phyloP scores from a whole-genome alignment of 1,139 yeast genomes.

The Hanseniaspora gamundiae region DNA sequence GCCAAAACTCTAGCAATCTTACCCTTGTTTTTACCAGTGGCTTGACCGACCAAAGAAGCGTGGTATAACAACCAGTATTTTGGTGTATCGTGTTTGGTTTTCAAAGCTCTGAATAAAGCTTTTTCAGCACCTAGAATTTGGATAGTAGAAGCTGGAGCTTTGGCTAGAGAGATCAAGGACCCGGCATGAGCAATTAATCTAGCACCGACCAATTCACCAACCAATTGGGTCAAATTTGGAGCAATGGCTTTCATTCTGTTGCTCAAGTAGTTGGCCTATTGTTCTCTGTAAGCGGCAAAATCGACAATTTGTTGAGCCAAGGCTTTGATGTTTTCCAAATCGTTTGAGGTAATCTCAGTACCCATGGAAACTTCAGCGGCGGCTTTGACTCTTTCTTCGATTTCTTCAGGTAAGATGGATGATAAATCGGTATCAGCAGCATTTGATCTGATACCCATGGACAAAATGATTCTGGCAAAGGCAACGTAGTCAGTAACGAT shows the following conservation, averaged over 20 bases:
- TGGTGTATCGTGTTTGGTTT: conserved; percentile 97
- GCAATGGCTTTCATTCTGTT: conserved; percentile 98
- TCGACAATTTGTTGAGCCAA: conserved; percentile 93
- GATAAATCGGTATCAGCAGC: conserved; percentile 86
- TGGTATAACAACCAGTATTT: conserved; percentile 96
- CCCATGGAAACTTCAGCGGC: conserved; percentile 99
- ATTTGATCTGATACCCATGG: conserved; percentile 90
- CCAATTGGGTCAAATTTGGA: conserved; percentile 88
- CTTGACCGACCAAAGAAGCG: conserved; percentile 95
- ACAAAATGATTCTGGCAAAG: conserved; percentile 79
- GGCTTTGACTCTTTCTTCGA: conserved; percentile 69
- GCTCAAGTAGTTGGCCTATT: conserved; percentile 74
- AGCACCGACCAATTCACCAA: conserved; percentile 98
- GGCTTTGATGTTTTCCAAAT: conserved; percentile 72
- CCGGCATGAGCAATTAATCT: conserved; percentile 97
- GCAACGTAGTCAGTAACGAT: conserved; percentile 92
- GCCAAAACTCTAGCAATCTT: conserved; percentile 98
- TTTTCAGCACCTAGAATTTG: conserved; percentile 99
- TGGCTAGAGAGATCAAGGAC: conserved; percentile 83
- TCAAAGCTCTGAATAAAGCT: conserved; percentile 95
- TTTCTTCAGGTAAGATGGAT: conserved; percentile 84
- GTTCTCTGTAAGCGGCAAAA: conserved; percentile 89
- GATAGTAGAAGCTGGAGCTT: conserved; percentile 97
- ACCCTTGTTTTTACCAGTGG: conserved; percentile 96
- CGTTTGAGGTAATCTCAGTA: conserved; percentile 85